Percentiles rank a stretch among this genome's conserved stretches.
phyloP scores from a whole-genome alignment of 1,284 basidiomycete species.

The Polyporus tsugae region DNA sequence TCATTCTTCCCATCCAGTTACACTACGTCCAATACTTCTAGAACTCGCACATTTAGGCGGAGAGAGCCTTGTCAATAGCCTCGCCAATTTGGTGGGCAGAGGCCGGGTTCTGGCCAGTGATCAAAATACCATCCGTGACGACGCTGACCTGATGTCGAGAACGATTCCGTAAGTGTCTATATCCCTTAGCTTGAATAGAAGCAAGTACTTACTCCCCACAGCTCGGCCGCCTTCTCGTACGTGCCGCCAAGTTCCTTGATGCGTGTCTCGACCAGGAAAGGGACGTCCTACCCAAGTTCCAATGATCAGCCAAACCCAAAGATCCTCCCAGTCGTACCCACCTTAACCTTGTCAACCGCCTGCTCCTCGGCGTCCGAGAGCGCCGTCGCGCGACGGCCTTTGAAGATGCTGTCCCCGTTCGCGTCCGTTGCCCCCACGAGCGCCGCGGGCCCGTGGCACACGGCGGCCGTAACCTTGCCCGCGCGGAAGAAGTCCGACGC shows the following conservation, averaged over 20 bases:
- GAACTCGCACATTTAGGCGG: constrained; percentile 12
- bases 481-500: constrained; percentile 69
- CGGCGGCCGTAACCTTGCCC: constrained; percentile 68
- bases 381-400: constrained; percentile 65
- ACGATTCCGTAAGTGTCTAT: background rate
- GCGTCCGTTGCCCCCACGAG: constrained; percentile 63
- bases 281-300: constrained; percentile 50
- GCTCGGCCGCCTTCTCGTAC: constrained; percentile 62
- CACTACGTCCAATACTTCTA: background rate
- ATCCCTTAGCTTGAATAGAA: background rate
- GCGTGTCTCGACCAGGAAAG: constrained; percentile 76
- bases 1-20: background rate
- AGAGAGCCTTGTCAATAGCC: constrained; percentile 50
- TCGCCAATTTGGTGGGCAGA: constrained; percentile 62
- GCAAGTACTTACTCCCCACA: constrained; percentile 60
- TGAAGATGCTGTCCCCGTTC: constrained; percentile 69
- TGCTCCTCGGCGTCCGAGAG: constrained; percentile 82
- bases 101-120: constrained; percentile 80
- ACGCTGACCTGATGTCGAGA: constrained; percentile 49
- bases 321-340: constrained; percentile 10
- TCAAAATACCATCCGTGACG: constrained; percentile 53
- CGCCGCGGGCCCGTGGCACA: constrained; percentile 81
- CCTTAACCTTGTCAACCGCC: constrained; percentile 44
- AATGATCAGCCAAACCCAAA: constrained; percentile 41
- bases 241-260: constrained; percentile 69